Percentiles rank a stretch among this genome's conserved stretches.
Conservation (phyloP, 2,329 filamentous ascomycete species). For the Trichoderma oligosporum region DNA sequence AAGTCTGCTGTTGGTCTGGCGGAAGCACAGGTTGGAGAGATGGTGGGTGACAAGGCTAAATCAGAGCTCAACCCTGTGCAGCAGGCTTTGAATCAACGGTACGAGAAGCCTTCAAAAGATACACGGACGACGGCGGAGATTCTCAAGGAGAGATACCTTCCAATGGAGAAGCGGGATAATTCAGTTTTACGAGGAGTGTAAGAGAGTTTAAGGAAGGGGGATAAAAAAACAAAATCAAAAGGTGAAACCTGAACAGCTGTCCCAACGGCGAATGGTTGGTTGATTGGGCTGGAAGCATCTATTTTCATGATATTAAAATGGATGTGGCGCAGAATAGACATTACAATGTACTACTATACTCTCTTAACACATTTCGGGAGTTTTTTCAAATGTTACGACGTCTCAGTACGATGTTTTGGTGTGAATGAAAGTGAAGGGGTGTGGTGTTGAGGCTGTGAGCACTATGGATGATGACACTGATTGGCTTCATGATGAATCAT, state of each 20-base stretch:
- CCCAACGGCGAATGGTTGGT: background rate
- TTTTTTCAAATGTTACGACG: background rate
- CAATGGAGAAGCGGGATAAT: constrained; percentile 45
- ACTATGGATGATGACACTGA: background rate
- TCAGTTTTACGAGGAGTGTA: constrained; percentile 41
- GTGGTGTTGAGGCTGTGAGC: too few species aligned
- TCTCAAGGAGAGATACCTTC: constrained; percentile 53
- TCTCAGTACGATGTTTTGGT: background rate
- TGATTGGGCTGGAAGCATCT: constrained; percentile 6
- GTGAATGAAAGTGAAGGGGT: too few species aligned
- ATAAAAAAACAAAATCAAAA: background rate
- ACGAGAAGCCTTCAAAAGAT: constrained; percentile 40
- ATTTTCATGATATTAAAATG: background rate
- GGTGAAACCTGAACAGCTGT: background rate
- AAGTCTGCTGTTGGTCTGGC: constrained; percentile 36
- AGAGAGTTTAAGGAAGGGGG: background rate
- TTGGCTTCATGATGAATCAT: background rate
- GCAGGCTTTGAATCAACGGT: constrained; percentile 51
- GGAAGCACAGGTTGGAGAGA: constrained; percentile 35
- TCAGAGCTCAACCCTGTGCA: constrained; percentile 40
- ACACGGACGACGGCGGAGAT: constrained; percentile 51
- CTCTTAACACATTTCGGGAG: background rate
- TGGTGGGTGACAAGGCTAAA: constrained; percentile 26
- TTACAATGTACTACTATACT: constrained; percentile 17
- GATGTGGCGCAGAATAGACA: constrained; percentile 9